phyloP scores from a whole-genome alignment of 306 rosid species.

The Arachis hypogaea region DNA sequence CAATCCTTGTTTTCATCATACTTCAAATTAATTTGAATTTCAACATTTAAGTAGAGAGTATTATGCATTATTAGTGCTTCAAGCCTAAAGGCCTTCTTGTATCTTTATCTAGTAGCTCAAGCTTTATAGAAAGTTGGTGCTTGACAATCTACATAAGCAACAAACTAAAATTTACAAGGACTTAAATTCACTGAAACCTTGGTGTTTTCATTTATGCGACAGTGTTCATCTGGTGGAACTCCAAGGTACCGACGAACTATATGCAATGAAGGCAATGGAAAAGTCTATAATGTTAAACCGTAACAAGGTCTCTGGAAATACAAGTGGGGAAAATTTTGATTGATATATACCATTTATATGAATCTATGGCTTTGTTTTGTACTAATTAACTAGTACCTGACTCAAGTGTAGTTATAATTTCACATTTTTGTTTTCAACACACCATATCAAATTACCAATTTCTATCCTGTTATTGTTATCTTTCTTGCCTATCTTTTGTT shows the following conservation, averaged over 20 bases:
- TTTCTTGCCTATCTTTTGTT: background rate
- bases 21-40: background rate
- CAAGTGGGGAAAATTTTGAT: slow-evolving; percentile 2
- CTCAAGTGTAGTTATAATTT: background rate
- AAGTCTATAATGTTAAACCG: slow-evolving; percentile 84
- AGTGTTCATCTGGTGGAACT: slow-evolving; percentile 97
- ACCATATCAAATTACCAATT: slow-evolving; percentile 4
- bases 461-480: background rate
- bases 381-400: background rate
- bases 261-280: slow-evolving; percentile 98
- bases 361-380: slow-evolving; percentile 2
- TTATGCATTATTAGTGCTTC: too few relatives aligned
- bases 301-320: slow-evolving; percentile 65
- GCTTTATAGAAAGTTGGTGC: background rate
- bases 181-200: too few relatives aligned
- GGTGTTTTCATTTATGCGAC: slow-evolving; percentile 44
- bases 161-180: too few relatives aligned
- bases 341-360: background rate
- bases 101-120: background rate
- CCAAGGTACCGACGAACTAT: slow-evolving; percentile 72
- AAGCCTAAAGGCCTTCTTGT: too few relatives aligned
- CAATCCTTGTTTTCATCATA: background rate
- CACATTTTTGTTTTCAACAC: slow-evolving; percentile 1
- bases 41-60: too few relatives aligned
- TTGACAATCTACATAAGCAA: too few relatives aligned